Evolutionary conservation across 441 rosid genomes (phyloP).

Genomic region (Erodium trifolium): DNA sequence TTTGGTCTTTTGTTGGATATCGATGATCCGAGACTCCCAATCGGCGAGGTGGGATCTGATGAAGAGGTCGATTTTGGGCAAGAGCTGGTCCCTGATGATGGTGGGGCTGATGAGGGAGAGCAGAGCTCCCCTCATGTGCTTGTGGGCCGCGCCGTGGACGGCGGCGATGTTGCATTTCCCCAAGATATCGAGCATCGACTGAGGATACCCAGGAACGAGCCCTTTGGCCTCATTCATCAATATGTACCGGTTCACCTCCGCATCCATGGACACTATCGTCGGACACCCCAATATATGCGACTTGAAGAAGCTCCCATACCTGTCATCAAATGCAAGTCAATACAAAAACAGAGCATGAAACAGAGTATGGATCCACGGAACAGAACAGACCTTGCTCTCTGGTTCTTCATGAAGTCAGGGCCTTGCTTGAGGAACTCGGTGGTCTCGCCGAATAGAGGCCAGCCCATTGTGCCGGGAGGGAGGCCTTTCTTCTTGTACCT

Average conservation of each 20-base stretch:
- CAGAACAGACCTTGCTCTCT: conserved; percentile 41
- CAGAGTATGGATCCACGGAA: neutral
- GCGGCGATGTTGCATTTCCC: conserved; percentile 89
- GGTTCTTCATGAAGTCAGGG: conserved; percentile 81
- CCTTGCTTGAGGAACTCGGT: conserved; percentile 90
- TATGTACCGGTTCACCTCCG: conserved; percentile 67
- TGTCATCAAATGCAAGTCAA: conserved; percentile 13
- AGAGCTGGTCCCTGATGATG: conserved; percentile 58
- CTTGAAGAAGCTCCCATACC: conserved; percentile 76
- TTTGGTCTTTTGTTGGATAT: conserved; percentile 75
- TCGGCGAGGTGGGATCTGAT: conserved; percentile 59
- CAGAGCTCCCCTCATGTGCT: conserved; percentile 72
- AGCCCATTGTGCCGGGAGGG: conserved; percentile 96
- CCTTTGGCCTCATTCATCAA: conserved; percentile 80
- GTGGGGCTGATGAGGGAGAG: conserved; percentile 54
- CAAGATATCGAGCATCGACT: conserved; percentile 80
- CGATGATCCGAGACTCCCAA: conserved; percentile 51
- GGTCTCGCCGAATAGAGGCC: conserved; percentile 92
- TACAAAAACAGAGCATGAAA: neutral
- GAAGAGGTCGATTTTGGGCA: conserved; percentile 71
- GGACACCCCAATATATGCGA: conserved; percentile 86
- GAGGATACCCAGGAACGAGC: conserved; percentile 84
- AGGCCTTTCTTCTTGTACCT: conserved; percentile 68
- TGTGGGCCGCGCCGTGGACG: conserved; percentile 69
- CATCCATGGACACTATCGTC: conserved; percentile 83